Base-by-base conservation (phyloP, 768 basidiomycete genomes). In the Auriculariales sp. region DNA sequence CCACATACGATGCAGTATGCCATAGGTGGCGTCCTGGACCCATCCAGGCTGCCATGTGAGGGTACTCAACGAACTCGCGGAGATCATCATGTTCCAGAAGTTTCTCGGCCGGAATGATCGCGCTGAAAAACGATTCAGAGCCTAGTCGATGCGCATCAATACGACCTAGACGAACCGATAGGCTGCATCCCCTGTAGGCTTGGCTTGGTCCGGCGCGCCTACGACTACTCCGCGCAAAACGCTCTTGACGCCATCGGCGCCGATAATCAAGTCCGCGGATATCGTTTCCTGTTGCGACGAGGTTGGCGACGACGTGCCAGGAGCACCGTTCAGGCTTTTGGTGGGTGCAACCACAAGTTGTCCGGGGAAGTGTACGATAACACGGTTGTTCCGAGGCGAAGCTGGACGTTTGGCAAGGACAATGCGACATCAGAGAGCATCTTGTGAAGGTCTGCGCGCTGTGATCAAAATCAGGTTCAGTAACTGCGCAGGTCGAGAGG, bases 161-260 rank as follows among this genome's bases (percentile, higher is more conserved):
- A 10, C 42, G 11, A 10, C 11, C 10, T 10, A 11, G 19, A 36
- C 47, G 25, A 25, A 52, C 51, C 53, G 70, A 56, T 79, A 82
- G 0, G 77, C 80, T 0, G 76, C 73, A 55, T 83, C 78, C 0
- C 79, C 81, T 0, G 81, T 81, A 3, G 75, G 67, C 7, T 56
- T 54, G 0, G 68, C 69, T 0, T 72, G 66, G 29, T 67, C 66
- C 35, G 71, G 66, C 0, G 62, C 62, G 0, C 68, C 69, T 0
- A 75, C 70, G n/a, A 79, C 69, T 29, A 74, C 68, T 28, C 71
- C 63, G 1, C 73, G 71, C 1, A 77, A 55, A 14, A 62, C 52
- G 55, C 77, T 78, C 61, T 73, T 78, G 46, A 74, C 64, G 6
- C 75, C 75, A 51, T 77, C 75, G 17, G 50, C 53, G 39, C 39